These are phyloP conservation scores for Neofusicoccum cordaticola DNA, from an alignment of 2,329 filamentous ascomycete genomes.

Conservation along the genomic window DNA sequence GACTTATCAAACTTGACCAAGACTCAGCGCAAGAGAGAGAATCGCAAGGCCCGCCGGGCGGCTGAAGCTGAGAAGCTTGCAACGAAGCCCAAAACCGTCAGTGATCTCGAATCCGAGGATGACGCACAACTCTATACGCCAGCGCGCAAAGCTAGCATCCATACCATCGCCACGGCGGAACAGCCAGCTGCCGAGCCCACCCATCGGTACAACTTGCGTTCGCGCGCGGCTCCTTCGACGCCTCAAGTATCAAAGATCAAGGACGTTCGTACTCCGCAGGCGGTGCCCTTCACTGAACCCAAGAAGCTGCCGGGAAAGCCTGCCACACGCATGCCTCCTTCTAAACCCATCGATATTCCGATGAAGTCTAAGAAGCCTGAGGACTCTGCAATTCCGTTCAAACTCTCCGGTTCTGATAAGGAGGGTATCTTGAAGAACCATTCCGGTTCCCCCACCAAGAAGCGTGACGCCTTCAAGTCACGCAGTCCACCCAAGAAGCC, in stretches of 20 bases:
- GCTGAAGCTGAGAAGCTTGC: conserved; percentile 22
- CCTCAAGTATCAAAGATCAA: conserved; percentile 9
- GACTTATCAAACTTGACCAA: conserved; percentile 27
- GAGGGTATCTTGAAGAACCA: not conserved
- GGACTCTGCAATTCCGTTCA: conserved; percentile 7
- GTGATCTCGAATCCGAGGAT: conserved; percentile 35
- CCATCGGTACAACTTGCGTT: conserved; percentile 6
- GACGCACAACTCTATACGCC: conserved; percentile 28
- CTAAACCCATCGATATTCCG: conserved; percentile 4
- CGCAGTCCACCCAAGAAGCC: conserved; percentile 28
- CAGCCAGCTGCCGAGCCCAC: not conserved
- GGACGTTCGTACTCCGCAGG: not conserved
- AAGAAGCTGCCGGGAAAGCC: conserved; percentile 2
- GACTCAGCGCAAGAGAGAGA: conserved; percentile 35
- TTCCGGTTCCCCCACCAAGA: not conserved
- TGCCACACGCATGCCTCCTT: not conserved
- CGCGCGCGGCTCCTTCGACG: not conserved
- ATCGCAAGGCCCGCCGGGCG: conserved; percentile 22
- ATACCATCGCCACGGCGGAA: conserved; percentile 19
- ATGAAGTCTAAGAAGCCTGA: not conserved
- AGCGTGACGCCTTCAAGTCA: conserved; percentile 14
- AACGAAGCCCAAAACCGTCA: conserved; percentile 22
- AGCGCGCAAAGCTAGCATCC: conserved; percentile 36
- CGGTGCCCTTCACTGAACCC: conserved; percentile 1
- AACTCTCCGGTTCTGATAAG: not conserved